phyloP scores from a whole-genome alignment of 106 monocot species.

The Allium sativum region DNA sequence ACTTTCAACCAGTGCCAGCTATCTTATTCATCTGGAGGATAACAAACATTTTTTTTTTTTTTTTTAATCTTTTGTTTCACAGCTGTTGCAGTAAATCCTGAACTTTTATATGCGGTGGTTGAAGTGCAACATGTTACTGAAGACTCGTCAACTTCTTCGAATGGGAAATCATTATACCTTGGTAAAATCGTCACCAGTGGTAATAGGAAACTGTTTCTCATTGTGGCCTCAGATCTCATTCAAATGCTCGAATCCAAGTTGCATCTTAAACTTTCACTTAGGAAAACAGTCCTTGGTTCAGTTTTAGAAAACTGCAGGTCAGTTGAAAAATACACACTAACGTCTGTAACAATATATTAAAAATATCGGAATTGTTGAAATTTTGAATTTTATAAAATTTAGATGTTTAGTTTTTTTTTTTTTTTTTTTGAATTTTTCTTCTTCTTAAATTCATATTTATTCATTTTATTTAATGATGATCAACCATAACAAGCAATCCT shows the following conservation, averaged over 20 bases:
- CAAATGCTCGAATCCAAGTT: slow-evolving; percentile 76
- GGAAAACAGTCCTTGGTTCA: slow-evolving; percentile 67
- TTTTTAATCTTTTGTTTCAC: slow-evolving; percentile 14
- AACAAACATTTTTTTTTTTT: slow-evolving; percentile 5
- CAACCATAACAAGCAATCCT: no score
- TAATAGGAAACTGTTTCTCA: slow-evolving; percentile 36
- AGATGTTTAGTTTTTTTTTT: no score
- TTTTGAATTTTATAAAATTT: no score
- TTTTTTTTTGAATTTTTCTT: no score
- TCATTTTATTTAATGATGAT: no score
- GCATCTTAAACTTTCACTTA: slow-evolving; percentile 58
- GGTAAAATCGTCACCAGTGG: slow-evolving; percentile 38
- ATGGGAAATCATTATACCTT: slow-evolving; percentile 21
- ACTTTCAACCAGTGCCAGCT: not conserved
- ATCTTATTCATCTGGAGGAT: not conserved
- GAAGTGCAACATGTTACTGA: slow-evolving; percentile 36
- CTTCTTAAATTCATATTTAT: no score
- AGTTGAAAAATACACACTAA: not conserved
- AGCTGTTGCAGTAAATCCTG: slow-evolving; percentile 95
- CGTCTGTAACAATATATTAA: no score
- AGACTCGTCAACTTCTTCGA: slow-evolving; percentile 18
- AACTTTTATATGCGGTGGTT: slow-evolving; percentile 60
- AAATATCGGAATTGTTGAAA: no score
- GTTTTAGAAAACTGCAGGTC: slow-evolving; percentile 83
- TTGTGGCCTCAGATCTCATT: slow-evolving; percentile 80